Base-by-base conservation (phyloP, 257 asterid genomes). In the Solanum paucissectum region DNA sequence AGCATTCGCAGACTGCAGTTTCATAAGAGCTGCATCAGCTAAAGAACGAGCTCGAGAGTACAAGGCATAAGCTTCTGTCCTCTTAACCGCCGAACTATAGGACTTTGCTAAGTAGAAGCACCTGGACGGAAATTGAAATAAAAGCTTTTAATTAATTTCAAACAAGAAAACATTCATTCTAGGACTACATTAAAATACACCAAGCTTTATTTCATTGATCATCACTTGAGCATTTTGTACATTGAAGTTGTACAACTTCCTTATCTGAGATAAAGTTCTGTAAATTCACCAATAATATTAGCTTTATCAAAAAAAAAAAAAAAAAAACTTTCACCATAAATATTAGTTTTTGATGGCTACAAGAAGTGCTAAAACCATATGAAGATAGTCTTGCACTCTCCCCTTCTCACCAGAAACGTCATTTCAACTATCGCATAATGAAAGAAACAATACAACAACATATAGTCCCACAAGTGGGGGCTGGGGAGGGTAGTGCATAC, bases 61-160 rank as follows among this genome's bases (percentile, higher is more conserved):
- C 90, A 96, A 91, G 88, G 93, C 97, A 93, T 94, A 96, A 44
- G 99, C 98, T 93, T 96, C 99, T 42, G 94, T 92, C 92, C 99
- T 93, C 94, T 95, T 96, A 55, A 98, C 98, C 86, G 96, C 98
- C 88, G 90, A 92, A 93, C 99, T 96, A 91, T 96, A 96, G 86
- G 99, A 96, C 88, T 93, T 94, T 44, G 98, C 99, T 88, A 96
- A 91, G 95, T 96, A 96, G 92, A 96, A 95, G 93, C 99, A 96
- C 93, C 99, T 96, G 95, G 77, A 49, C 88, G 82, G 76, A 91
- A 87, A 88, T 87, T 71, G 84, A 83, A 46, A 73, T 84, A 84
- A 83, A 84, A 75, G 72, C 46, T 84, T 52, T 86, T 42, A 91
- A 84, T 42, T 64, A 37, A 83, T 55, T 37, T 68, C 72, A 76